phyloP scores from a whole-genome alignment of 2,329 filamentous ascomycete genomes.

The Golovinomyces cichoracearum region DNA sequence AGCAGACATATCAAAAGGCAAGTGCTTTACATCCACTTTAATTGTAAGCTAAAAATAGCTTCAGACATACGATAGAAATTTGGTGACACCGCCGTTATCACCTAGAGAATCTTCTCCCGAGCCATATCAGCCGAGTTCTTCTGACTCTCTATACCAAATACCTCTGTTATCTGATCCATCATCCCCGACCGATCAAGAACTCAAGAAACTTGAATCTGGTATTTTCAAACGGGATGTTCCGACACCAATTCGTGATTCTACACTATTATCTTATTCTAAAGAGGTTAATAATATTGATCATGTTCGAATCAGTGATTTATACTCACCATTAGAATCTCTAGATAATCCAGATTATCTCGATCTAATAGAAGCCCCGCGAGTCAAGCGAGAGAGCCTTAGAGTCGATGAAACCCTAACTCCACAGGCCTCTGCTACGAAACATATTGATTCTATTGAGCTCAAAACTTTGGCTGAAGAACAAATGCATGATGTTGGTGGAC shows the following conservation, averaged over 20 bases:
- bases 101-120: constrained; percentile 5
- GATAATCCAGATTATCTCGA: constrained; percentile 2
- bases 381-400: constrained; percentile 8
- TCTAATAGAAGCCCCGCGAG: constrained; percentile 1
- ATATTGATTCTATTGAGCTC: constrained; percentile 10
- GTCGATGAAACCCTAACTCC: constrained; percentile 14
- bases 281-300: constrained; percentile 16
- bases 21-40: background rate
- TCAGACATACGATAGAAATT: constrained; percentile 8
- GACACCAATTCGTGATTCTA: constrained; percentile 5
- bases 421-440: constrained; percentile 2
- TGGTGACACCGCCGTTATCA: constrained; percentile 14
- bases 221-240: constrained; percentile 13
- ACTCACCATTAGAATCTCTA: constrained; percentile 5
- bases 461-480: constrained; percentile 10
- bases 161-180: constrained; percentile 9
- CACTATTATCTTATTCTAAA: background rate
- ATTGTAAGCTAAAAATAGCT: background rate
- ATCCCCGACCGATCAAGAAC: constrained; percentile 9
- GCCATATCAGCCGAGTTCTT: constrained; percentile 10
- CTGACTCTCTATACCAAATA: constrained; percentile 8
- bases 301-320: constrained; percentile 42
- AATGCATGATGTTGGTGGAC: constrained; percentile 2
- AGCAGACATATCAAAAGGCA: constrained; percentile 9
- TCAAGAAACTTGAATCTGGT: constrained; percentile 9